Percentiles rank a stretch among this genome's conserved stretches.
These are phyloP conservation scores for Diplotaxis tenuifolia DNA, from an alignment of 345 rosid genomes.

Conservation along the genomic window DNA sequence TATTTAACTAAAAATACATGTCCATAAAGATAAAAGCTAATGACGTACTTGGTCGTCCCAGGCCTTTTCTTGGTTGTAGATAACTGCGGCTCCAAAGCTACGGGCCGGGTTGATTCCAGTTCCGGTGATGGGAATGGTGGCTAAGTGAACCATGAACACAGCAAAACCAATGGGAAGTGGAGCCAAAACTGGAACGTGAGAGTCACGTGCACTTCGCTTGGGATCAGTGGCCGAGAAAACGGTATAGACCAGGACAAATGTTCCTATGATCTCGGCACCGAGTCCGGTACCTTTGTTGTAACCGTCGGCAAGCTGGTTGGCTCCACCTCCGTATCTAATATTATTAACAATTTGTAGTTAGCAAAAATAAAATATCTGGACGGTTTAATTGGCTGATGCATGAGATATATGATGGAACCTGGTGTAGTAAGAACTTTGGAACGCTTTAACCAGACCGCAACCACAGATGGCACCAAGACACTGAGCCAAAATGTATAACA, in stretches of 20 bases:
- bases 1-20: neutral
- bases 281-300: slow-evolving; percentile 50
- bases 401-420: slow-evolving; percentile 17
- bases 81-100: slow-evolving; percentile 93
- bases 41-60: slow-evolving; percentile 85
- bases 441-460: slow-evolving; percentile 58
- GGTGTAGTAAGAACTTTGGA: slow-evolving; percentile 59
- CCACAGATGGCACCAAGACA: slow-evolving; percentile 69
- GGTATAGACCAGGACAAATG: slow-evolving; percentile 56
- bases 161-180: slow-evolving; percentile 97
- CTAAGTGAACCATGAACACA: slow-evolving; percentile 95
- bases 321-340: slow-evolving; percentile 48
- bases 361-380: neutral
- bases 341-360: neutral
- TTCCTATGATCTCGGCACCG: slow-evolving; percentile 56
- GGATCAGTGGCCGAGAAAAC: slow-evolving; percentile 70
- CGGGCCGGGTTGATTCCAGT: slow-evolving; percentile 98
- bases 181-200: slow-evolving; percentile 67
- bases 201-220: slow-evolving; percentile 57
- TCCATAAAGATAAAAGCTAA: neutral
- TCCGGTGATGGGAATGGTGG: slow-evolving; percentile 88
- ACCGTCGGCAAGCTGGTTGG: slow-evolving; percentile 48
- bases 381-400: neutral
- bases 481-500: slow-evolving; percentile 63
- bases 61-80: slow-evolving; percentile 66